phyloP scores from a whole-genome alignment of 495 filamentous ascomycete species.

The Aspergillus avenaceus region DNA sequence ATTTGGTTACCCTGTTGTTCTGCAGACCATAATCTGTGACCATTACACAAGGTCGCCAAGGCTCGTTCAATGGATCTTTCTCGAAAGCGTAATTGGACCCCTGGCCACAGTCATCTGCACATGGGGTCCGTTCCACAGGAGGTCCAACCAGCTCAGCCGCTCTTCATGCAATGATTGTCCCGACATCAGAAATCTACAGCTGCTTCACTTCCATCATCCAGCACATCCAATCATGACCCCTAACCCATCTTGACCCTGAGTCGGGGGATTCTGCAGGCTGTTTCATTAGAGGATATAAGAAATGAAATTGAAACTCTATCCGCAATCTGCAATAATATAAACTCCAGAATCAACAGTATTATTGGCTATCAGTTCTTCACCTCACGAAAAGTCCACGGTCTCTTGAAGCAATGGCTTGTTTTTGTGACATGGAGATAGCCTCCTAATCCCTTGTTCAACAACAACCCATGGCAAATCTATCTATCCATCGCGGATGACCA shows the following conservation, averaged over 20 bases:
- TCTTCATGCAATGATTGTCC: slow-evolving; percentile 20
- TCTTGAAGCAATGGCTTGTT: neutral
- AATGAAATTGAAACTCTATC: neutral
- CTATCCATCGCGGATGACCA: neutral
- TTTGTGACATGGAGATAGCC: neutral
- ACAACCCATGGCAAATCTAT: neutral
- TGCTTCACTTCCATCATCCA: slow-evolving; percentile 8
- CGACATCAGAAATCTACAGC: slow-evolving; percentile 11
- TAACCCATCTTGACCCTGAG: neutral
- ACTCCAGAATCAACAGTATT: neutral
- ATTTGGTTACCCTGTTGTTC: slow-evolving; percentile 1
- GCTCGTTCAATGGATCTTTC: slow-evolving; percentile 7
- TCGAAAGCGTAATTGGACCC: slow-evolving; percentile 10
- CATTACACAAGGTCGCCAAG: slow-evolving; percentile 2
- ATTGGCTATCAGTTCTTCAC: neutral
- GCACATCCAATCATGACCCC: slow-evolving; percentile 8
- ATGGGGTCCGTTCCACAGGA: neutral
- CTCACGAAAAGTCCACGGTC: neutral
- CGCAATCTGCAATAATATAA: neutral
- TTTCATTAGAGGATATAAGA: neutral
- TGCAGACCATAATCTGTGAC: neutral
- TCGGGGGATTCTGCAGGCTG: neutral
- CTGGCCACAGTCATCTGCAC: slow-evolving; percentile 18
- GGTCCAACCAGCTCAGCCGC: slow-evolving; percentile 9
- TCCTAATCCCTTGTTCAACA: neutral